A percentile compares a stretch with the other conserved stretches of the same genome.
These are phyloP conservation scores for Dispira parvispora DNA, from an alignment of 192 early-diverging fungal species.

Conservation along the genomic window DNA sequence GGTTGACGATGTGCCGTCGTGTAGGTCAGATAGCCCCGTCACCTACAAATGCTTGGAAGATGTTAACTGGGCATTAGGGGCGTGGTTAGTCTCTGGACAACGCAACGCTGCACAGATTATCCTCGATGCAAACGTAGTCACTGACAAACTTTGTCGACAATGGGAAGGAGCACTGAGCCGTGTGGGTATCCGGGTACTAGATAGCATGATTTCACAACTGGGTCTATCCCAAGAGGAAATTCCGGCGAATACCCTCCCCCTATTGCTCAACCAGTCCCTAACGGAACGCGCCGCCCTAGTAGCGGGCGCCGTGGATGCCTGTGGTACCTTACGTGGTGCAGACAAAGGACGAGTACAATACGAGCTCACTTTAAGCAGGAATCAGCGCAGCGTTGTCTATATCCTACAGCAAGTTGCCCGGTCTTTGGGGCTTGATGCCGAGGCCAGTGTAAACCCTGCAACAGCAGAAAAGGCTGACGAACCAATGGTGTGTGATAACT, in stretches of 20 bases:
- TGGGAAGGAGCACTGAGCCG: neutral
- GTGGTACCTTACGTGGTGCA: neutral
- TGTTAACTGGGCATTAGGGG: neutral
- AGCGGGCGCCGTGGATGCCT: conserved; percentile 2
- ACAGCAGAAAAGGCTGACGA: too few species aligned
- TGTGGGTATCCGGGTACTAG: neutral
- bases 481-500: too few species aligned
- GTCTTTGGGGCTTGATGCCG: neutral
- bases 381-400: neutral
- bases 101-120: neutral
- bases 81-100: neutral
- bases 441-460: neutral
- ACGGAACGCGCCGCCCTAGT: neutral
- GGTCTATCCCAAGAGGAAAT: neutral
- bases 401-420: neutral
- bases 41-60: neutral
- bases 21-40: neutral
- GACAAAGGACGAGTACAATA: too few species aligned
- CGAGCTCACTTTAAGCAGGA: neutral
- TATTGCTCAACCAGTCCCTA: neutral
- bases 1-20: neutral
- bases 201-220: neutral
- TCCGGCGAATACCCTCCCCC: neutral
- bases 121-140: neutral
- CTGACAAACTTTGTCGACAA: neutral